Base-by-base conservation (phyloP, 1,139 yeast species). In the Taphrina deformans region DNA sequence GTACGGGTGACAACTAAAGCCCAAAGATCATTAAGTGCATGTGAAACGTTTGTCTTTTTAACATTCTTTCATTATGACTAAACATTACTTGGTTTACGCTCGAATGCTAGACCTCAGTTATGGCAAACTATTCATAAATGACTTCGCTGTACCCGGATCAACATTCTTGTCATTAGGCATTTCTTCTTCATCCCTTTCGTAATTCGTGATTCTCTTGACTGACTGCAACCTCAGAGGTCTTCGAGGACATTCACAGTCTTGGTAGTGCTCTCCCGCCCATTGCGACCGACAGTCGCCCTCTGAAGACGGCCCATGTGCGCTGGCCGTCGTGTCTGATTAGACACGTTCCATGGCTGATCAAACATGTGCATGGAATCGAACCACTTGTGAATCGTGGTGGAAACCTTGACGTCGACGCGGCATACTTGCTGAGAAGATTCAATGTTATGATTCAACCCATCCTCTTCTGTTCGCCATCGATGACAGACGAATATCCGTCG, bases 381-480 rank as follows among this genome's bases (percentile, higher is more conserved):
- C 55, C 55, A 51, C 41, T 33, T 51, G 55, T 51, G 55, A 23
- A 51, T 51, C 1, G 41, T 33, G 35, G 41, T 33, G 44, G 35
- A 18, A 14, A 51, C 41, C 55, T 51, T 51, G 44, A 51, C 55
- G 27, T 51, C 41, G 4, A 48, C 35, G 12, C 35, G 21, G 26
- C 52, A 48, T 16, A 26, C 31, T 44, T 51, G 55, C 55, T 48
- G 52, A 6, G 55, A 51, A 24, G 40, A 31, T 27, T 33, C 55
- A 27, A 51, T 51, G 23, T 51, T 51, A 44, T 51, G 55, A 27
- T 16, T 29, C 27, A 51, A 27, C 2, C 55, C 55, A 23, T 51
- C 55, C 26, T 51, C 41, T 18, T 33, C 55, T n/a, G 55, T 51
- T n/a, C 55, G 55, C 55, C 55, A 51, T 10, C 55, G 40, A 16